Conservation (phyloP, 2,329 filamentous ascomycete genomes). For the Ascochyta pisi region DNA sequence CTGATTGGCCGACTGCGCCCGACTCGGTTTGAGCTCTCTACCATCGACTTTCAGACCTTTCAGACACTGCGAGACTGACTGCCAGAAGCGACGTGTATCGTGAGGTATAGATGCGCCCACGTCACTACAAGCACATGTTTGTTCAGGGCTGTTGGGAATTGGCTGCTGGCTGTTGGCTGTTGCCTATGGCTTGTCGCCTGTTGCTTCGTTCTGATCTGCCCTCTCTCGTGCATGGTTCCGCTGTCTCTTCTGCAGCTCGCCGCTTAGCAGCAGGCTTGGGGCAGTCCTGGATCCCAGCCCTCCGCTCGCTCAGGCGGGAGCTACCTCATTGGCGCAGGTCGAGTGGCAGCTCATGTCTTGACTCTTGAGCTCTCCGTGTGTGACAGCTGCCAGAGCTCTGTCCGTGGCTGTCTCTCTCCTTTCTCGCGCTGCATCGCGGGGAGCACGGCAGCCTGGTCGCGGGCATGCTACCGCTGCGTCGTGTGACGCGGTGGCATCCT, state of each 20-base stretch:
- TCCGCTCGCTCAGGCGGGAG: slow-evolving; percentile 5
- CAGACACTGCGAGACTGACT: slow-evolving; percentile 6
- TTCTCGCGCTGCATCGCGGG: slow-evolving; percentile 1
- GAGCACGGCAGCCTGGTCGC: slow-evolving; percentile 7
- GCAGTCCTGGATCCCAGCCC: slow-evolving; percentile 6
- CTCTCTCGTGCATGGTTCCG: slow-evolving; percentile 7
- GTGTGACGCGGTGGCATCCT: slow-evolving; percentile 25
- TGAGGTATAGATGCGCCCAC: not conserved
- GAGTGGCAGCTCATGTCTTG: slow-evolving; percentile 14
- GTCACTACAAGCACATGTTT: not conserved
- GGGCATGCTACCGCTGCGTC: slow-evolving; percentile 6
- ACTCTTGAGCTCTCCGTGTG: not conserved
- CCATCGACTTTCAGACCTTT: slow-evolving; percentile 1
- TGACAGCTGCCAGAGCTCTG: slow-evolving; percentile 12
- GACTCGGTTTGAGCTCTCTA: not conserved
- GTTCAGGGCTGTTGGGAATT: not conserved
- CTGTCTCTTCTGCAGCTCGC: slow-evolving; percentile 13
- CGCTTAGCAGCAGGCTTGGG: slow-evolving; percentile 14
- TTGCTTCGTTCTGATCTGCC: not conserved
- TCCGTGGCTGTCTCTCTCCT: not conserved
- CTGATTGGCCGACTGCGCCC: slow-evolving; percentile 5
- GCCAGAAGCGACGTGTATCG: slow-evolving; percentile 1
- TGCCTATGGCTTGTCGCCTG: not conserved
- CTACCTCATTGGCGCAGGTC: slow-evolving; percentile 23
- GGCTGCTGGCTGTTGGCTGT: too few species aligned